Conservation (phyloP, 2,329 filamentous ascomycete genomes). For the Pseudocercospora pini-densiflorae region DNA sequence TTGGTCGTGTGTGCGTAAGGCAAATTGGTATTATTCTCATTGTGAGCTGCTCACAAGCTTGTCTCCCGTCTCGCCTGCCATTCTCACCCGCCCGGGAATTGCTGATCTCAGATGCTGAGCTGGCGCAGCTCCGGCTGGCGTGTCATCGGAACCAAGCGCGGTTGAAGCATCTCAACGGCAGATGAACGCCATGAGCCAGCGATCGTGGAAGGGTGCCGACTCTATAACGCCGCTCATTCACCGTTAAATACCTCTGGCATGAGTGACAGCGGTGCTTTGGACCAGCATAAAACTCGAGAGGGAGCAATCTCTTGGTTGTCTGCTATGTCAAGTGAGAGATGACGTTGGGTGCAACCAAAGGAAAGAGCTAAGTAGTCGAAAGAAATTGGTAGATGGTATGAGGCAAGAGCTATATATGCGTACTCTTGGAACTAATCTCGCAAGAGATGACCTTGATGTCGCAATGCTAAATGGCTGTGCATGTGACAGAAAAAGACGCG, state of each 20-base stretch:
- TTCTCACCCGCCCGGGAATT: not conserved
- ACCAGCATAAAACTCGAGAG: too few relatives aligned
- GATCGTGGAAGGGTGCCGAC: not conserved
- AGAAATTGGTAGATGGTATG: not conserved
- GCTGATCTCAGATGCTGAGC: not conserved
- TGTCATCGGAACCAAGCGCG: not conserved
- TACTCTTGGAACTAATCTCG: not conserved
- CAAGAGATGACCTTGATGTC: not conserved
- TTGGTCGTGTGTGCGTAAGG: not conserved
- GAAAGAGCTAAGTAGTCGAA: not conserved
- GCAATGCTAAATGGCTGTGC: not conserved
- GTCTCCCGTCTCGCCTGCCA: not conserved
- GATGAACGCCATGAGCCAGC: constrained; percentile 1
- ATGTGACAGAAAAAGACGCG: not conserved
- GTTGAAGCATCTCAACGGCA: not conserved
- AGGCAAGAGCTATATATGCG: not conserved
- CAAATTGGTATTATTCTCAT: not conserved
- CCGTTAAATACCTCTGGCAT: not conserved
- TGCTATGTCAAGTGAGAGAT: not conserved
- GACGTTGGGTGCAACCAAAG: not conserved
- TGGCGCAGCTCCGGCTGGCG: constrained; percentile 8
- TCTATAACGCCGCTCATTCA: not conserved
- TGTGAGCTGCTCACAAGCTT: not conserved
- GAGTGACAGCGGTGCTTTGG: not conserved
- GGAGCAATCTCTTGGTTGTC: not conserved